Base-by-base conservation (phyloP, 805 yeast genomes). In the Kockiozyma suomiensis region DNA sequence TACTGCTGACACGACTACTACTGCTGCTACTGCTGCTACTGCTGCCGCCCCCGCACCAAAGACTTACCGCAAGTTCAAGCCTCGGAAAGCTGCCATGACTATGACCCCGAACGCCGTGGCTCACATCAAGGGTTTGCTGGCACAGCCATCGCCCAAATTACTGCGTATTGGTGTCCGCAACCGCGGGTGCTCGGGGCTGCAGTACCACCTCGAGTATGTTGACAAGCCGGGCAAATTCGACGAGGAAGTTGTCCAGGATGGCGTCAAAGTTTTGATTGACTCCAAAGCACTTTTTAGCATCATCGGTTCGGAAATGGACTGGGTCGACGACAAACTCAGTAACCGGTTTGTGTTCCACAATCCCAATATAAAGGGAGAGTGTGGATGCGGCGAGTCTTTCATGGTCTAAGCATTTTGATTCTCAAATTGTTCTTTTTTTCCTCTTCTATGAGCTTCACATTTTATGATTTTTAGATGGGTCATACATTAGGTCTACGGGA, bases 371-470 rank as follows among this genome's bases (percentile, higher is more conserved):
- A 94, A 93, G 78, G 99, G 98, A 33, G 89, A 96, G 51, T 94
- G 99, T 76, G 99, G 99, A 12, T 94, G 99, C 75, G 99, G 99
- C 56, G 99, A 94, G 77, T 90, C 97, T 4, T 94, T 94, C 74
- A 94, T 92, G 97, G 97, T 93, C 7, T 92, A 77, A 40, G 40
- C 30, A 10, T 15, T n/a, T 3, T 17, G 7, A 38, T 15, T 38
- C 19, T n/a, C n/a, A n/a, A n/a, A n/a, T n/a, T n/a, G n/a, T n/a
- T n/a, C n/a, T n/a, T n/a, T n/a, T n/a, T n/a, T n/a, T n/a, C n/a
- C n/a, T n/a, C n/a, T n/a, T n/a, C n/a, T n/a, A n/a, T n/a, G n/a
- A n/a, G n/a, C n/a, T n/a, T n/a, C n/a, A n/a, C n/a, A n/a, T n/a
- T 35, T 47, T 28, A 25, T 21, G 45, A 21, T 17, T 32, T 13